These are phyloP conservation scores for Malassezia caprae DNA, from an alignment of 1,284 basidiomycete genomes.

Conservation along the genomic window DNA sequence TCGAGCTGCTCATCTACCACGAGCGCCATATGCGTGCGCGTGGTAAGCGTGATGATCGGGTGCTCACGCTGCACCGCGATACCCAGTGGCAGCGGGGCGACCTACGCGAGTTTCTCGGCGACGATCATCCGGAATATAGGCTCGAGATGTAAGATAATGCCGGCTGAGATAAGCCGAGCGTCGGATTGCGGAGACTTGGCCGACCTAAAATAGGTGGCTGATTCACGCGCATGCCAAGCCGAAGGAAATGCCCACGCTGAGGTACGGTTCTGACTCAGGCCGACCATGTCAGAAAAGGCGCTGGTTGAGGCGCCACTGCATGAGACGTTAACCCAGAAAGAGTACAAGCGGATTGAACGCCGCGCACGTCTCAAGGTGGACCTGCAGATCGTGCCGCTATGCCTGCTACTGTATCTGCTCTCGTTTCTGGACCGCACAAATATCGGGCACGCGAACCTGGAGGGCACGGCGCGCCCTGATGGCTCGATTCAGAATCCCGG, in stretches of 20 bases:
- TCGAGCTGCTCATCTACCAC: conserved; percentile 29
- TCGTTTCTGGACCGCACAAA: conserved; percentile 34
- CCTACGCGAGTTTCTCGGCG: conserved; percentile 33
- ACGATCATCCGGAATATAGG: conserved; percentile 32
- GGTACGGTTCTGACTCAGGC: neutral
- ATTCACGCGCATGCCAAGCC: no score
- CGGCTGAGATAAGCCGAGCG: neutral
- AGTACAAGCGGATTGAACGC: conserved; percentile 22
- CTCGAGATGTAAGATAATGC: conserved; percentile 14
- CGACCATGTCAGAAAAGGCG: neutral
- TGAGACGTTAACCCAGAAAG: neutral
- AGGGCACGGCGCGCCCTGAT: neutral
- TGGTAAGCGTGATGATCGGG: conserved; percentile 27
- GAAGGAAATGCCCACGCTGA: no score
- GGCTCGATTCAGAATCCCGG: conserved; percentile 2
- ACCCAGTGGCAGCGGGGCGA: conserved; percentile 24
- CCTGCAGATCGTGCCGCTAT: conserved; percentile 32
- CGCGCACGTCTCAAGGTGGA: conserved; percentile 30
- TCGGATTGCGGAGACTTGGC: neutral
- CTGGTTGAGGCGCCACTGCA: neutral
- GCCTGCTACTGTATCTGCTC: conserved; percentile 27
- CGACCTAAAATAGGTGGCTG: no score
- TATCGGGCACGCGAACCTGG: conserved; percentile 25
- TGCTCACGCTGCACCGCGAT: conserved; percentile 19
- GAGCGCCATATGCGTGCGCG: conserved; percentile 23